Evolutionary conservation across 495 filamentous ascomycete genomes (phyloP).

Genomic region (Aspergillus leporis): DNA sequence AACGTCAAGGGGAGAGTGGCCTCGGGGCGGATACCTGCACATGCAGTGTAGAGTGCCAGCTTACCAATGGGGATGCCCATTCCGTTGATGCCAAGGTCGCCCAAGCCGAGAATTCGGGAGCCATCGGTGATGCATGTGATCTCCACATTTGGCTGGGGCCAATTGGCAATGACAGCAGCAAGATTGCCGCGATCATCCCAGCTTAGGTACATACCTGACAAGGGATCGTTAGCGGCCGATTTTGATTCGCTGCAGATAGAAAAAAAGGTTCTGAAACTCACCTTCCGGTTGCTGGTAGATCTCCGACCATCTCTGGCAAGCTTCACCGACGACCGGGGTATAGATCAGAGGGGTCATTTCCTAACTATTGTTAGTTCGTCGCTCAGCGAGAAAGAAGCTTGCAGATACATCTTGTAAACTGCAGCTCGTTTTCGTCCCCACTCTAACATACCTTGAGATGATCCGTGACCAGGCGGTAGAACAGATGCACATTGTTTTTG

Average conservation of each 20-base stretch:
- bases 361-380: constrained; percentile 34
- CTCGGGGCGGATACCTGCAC: constrained; percentile 91
- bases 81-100: constrained; percentile 94
- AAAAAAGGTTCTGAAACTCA: constrained; percentile 30
- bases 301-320: constrained; percentile 92
- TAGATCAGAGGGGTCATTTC: constrained; percentile 94
- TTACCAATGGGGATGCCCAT: constrained; percentile 99
- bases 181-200: constrained; percentile 87
- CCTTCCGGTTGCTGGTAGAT: constrained; percentile 95
- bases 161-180: constrained; percentile 80
- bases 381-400: constrained; percentile 1
- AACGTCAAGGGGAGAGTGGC: constrained; percentile 89
- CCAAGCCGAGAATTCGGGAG: constrained; percentile 91
- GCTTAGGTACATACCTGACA: constrained; percentile 77
- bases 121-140: constrained; percentile 98
- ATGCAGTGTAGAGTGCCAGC: constrained; percentile 90
- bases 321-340: constrained; percentile 95
- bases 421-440: constrained; percentile 6
- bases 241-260: constrained; percentile 24
- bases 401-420: background rate
- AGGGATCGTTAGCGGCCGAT: constrained; percentile 29
- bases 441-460: constrained; percentile 66
- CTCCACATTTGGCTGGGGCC: constrained; percentile 83
- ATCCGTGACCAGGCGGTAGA: constrained; percentile 90
- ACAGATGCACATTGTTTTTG: constrained; percentile 86